phyloP scores from a whole-genome alignment of 1,284 basidiomycete species.

The Apiotrichum porosum region DNA sequence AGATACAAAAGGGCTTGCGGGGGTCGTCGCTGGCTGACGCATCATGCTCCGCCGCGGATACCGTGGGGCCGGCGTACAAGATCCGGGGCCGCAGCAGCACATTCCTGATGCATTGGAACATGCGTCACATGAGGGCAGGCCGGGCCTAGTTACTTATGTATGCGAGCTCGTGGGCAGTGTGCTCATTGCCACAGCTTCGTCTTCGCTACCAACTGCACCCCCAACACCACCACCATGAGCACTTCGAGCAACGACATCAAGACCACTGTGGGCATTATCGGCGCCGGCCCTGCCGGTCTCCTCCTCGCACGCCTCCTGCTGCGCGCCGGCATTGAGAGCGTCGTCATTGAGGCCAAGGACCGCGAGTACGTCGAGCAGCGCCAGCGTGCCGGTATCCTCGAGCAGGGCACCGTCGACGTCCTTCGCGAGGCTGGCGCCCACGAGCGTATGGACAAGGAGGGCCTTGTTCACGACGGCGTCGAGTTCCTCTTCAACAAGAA shows the following conservation, averaged over 20 bases:
- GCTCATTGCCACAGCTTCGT: too few relatives aligned
- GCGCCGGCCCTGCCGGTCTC: slow-evolving; percentile 17
- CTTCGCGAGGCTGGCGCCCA: slow-evolving; percentile 15
- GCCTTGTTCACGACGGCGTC: slow-evolving; percentile 18
- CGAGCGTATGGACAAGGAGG: slow-evolving; percentile 21
- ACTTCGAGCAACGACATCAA: slow-evolving; percentile 13
- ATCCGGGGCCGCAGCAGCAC: too few relatives aligned
- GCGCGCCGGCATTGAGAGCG: slow-evolving; percentile 12
- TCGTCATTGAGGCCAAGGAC: slow-evolving; percentile 20
- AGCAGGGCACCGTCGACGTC: slow-evolving; percentile 18
- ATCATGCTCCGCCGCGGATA: too few relatives aligned
- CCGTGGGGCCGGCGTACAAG: too few relatives aligned
- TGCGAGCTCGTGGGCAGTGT: too few relatives aligned
- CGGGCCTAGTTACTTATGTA: too few relatives aligned
- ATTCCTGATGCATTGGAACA: too few relatives aligned
- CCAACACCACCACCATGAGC: slow-evolving; percentile 8
- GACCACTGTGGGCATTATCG: slow-evolving; percentile 21
- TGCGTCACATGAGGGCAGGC: too few relatives aligned
- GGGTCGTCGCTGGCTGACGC: too few relatives aligned
- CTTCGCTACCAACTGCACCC: too few relatives aligned
- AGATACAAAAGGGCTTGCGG: too few relatives aligned
- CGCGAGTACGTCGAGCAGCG: slow-evolving; percentile 22
- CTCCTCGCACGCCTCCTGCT: slow-evolving; percentile 16
- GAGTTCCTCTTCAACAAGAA: slow-evolving; percentile 17
- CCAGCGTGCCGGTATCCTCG: slow-evolving; percentile 20